Base-by-base conservation (phyloP, 1,139 yeast species). In the Lodderomyces jiufengensis region DNA sequence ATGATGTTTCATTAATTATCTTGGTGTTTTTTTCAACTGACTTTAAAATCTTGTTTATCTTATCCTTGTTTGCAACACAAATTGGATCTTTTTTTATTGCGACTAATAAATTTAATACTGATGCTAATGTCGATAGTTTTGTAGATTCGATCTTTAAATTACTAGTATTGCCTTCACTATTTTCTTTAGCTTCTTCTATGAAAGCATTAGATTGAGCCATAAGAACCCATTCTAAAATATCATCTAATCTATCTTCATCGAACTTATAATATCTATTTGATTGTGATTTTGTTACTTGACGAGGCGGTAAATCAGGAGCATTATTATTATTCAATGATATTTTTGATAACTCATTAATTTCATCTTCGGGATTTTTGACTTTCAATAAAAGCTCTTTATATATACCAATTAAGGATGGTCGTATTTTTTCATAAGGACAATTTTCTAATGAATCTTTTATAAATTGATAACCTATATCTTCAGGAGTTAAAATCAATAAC, bases 351-450 rank as follows among this genome's bases (percentile, higher is more conserved):
- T 40, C 38, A 10, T 42, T 39, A 5, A 36, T 30, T 5, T 37
- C 43, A 8, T 33, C 37, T 4, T 26, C 27, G 7, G 21, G 20
- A 22, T 29, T 27, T 31, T 47, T 46, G 28, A 47, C 49, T 26
- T 54, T 52, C 8, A 68, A 54, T 46, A 76, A 59, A 41, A 86
- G 64, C 44, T 80, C 84, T 53, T 84, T 87, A 48, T 86, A 68
- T 20, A 85, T 75, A 3, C 81, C 77, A 11, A 85, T 70, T 33
- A 81, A 61, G 3, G 78, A 77, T 20, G 79, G 70, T 46, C 79
- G 78, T 15, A 76, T 73, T 30, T 70, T 68, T 29, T 70, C 76
- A 53, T 69, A 80, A 2, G 95, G 95, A 51, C 95, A 85, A 39
- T 74, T 67, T 24, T 66, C 61, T 40, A 90, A 64, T 0, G 92